phyloP scores from a whole-genome alignment of 2,329 filamentous ascomycete genomes.

The Trichophyton schoenleinii region DNA sequence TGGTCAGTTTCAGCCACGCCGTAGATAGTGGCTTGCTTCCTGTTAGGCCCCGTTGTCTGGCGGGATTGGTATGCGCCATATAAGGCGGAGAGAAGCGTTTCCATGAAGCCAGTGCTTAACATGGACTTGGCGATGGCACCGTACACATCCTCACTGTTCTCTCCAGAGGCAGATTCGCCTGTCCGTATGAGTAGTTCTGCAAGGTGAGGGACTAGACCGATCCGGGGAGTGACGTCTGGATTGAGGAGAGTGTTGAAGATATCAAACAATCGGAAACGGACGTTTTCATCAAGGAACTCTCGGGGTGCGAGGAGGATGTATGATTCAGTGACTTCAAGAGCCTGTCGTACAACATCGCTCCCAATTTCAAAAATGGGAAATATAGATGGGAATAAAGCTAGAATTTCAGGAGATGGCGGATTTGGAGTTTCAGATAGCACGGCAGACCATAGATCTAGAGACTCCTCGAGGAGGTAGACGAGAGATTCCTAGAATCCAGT shows the following conservation, averaged over 20 bases:
- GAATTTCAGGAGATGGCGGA: slow-evolving; percentile 48
- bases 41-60: slow-evolving; percentile 70
- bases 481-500: slow-evolving; percentile 41
- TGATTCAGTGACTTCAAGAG: slow-evolving; percentile 53
- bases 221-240: slow-evolving; percentile 27
- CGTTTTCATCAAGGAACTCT: slow-evolving; percentile 31
- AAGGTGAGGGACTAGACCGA: slow-evolving; percentile 33
- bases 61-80: slow-evolving; percentile 59
- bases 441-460: slow-evolving; percentile 74
- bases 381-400: slow-evolving; percentile 49
- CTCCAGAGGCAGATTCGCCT: slow-evolving; percentile 50
- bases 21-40: slow-evolving; percentile 55
- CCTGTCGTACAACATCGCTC: slow-evolving; percentile 49
- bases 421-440: slow-evolving; percentile 55
- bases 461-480: slow-evolving; percentile 80
- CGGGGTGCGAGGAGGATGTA: slow-evolving; percentile 55
- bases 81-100: slow-evolving; percentile 52
- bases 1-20: slow-evolving; percentile 73
- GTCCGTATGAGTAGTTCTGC: slow-evolving; percentile 54
- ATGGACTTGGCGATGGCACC: slow-evolving; percentile 54
- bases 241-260: slow-evolving; percentile 31
- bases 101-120: slow-evolving; percentile 49
- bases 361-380: slow-evolving; percentile 56
- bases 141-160: slow-evolving; percentile 40
- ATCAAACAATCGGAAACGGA: slow-evolving; percentile 26